Evolutionary conservation across 73 alveolate species (phyloP).

Genomic region (Paramecium pentaurelia): DNA sequence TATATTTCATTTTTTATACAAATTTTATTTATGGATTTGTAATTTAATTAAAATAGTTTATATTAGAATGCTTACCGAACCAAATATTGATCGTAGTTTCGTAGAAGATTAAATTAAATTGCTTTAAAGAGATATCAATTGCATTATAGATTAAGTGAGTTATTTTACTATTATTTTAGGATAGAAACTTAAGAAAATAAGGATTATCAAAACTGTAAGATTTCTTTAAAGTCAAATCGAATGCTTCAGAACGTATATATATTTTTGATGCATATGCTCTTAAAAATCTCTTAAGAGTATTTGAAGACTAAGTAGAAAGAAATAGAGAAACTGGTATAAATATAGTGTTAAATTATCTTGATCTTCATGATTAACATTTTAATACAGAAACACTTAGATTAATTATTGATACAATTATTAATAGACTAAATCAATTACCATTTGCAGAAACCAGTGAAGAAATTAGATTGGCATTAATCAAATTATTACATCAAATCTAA

Average conservation of each 20-base stretch:
- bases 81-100: not conserved
- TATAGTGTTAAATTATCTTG: slow-evolving; percentile 61
- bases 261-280: slow-evolving; percentile 10
- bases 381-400: slow-evolving; percentile 35
- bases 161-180: not conserved
- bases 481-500: slow-evolving; percentile 63
- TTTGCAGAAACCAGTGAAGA: slow-evolving; percentile 81
- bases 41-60: not conserved
- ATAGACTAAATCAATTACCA: slow-evolving; percentile 68
- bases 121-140: slow-evolving; percentile 33
- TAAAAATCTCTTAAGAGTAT: slow-evolving; percentile 52
- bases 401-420: slow-evolving; percentile 63
- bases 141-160: slow-evolving; percentile 17
- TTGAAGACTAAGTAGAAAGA: slow-evolving; percentile 76
- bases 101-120: slow-evolving; percentile 16
- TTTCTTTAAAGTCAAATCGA: not conserved
- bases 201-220: not conserved
- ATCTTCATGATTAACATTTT: slow-evolving; percentile 57
- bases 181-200: slow-evolving; percentile 5
- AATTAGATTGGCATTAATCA: slow-evolving; percentile 68
- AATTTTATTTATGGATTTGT: not conserved
- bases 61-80: not conserved
- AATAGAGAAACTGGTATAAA: slow-evolving; percentile 73
- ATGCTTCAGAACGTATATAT: not conserved
- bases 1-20: not conserved